Evolutionary conservation across 2,329 filamentous ascomycete genomes (phyloP).

Genomic region (Shiraia bambusicola): DNA sequence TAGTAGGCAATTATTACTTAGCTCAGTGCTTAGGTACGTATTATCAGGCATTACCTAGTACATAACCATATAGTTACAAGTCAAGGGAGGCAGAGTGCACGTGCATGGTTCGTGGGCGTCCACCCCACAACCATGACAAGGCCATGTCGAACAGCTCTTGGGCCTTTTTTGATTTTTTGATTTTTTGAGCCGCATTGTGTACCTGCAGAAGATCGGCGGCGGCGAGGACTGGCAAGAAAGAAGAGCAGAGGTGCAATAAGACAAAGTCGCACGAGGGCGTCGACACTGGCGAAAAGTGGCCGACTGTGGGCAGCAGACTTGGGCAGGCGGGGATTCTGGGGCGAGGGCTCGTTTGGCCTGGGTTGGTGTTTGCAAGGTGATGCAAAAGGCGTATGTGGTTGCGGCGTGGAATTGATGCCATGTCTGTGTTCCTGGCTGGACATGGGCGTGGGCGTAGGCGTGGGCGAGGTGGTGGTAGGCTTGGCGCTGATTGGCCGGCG

Average conservation of each 20-base stretch:
- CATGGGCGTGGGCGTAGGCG: too few species aligned
- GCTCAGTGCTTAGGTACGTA: too few species aligned
- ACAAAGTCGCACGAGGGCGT: conserved; percentile 5
- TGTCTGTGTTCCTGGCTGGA: conserved; percentile 18
- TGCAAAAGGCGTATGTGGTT: conserved; percentile 14
- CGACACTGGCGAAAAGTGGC: conserved; percentile 35
- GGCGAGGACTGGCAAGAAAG: conserved; percentile 22
- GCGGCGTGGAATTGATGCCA: conserved; percentile 19
- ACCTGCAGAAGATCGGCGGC: conserved; percentile 39
- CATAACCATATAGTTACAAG: neutral
- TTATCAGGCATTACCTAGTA: neutral
- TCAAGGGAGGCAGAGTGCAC: conserved; percentile 10
- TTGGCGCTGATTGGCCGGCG: conserved; percentile 19
- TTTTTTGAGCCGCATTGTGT: conserved; percentile 41
- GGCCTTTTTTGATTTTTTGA: too few species aligned
- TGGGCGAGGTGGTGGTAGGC: conserved; percentile 3
- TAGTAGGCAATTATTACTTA: too few species aligned
- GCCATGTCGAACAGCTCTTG: conserved; percentile 22
- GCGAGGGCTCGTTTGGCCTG: neutral
- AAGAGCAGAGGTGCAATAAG: conserved; percentile 16
- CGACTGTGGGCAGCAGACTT: conserved; percentile 14
- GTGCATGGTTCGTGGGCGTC: conserved; percentile 28
- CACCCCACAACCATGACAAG: conserved; percentile 29
- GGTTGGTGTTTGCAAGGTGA: conserved; percentile 6
- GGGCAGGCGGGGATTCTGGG: too few species aligned